phyloP scores from a whole-genome alignment of 139 green algal species.

The Micractinium conductrix region DNA sequence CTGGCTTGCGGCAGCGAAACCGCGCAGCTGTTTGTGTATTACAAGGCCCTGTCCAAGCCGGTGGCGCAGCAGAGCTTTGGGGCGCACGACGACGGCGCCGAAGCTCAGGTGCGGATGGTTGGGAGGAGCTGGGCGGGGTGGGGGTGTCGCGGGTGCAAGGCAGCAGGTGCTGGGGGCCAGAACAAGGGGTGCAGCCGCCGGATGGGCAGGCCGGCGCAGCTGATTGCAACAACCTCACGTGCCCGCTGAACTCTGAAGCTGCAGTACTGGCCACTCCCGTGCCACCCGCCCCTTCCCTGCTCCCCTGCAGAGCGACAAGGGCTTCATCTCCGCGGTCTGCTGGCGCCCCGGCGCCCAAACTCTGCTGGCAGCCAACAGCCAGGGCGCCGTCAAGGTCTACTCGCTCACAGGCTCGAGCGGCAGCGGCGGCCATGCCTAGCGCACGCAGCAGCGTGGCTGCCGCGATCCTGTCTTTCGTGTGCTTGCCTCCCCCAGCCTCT shows the following conservation, averaged over 20 bases:
- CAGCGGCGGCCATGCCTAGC: too few species aligned
- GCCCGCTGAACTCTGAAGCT: background rate
- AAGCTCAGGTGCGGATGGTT: background rate
- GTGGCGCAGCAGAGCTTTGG: slow-evolving; percentile 47
- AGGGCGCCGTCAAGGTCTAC: slow-evolving; percentile 70
- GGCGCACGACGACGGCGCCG: background rate
- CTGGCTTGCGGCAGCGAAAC: slow-evolving; percentile 88
- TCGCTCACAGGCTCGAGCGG: slow-evolving; percentile 37
- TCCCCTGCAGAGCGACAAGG: slow-evolving; percentile 34
- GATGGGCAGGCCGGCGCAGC: background rate
- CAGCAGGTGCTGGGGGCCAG: background rate
- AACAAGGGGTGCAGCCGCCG: too few species aligned
- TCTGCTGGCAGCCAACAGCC: slow-evolving; percentile 75
- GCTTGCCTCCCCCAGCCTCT: too few species aligned
- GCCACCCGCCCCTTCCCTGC: background rate
- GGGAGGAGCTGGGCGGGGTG: too few species aligned
- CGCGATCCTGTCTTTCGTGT: too few species aligned
- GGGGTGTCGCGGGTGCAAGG: background rate
- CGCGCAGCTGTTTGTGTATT: slow-evolving; percentile 80
- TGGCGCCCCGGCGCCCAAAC: slow-evolving; percentile 63
- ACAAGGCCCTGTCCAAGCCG: slow-evolving; percentile 64
- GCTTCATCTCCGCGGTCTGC: slow-evolving; percentile 76
- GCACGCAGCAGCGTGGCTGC: too few species aligned
- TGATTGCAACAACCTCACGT: background rate
- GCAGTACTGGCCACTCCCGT: background rate